Percentiles rank a stretch among this genome's conserved stretches.
Conservation (phyloP, 345 rosid genomes). For the Eucalyptus cloeziana region DNA sequence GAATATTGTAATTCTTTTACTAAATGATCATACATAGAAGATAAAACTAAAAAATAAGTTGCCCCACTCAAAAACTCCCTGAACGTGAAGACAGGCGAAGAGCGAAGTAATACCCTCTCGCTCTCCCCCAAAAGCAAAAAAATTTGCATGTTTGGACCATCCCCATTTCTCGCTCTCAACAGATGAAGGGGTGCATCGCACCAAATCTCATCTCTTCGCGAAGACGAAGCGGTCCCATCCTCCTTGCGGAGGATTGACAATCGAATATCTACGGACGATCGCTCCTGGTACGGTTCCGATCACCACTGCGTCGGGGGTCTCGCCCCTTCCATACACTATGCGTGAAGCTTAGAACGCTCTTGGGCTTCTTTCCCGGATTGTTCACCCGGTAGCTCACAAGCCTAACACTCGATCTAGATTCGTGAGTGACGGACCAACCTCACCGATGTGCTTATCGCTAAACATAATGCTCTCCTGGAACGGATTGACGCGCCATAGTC, state of each 20-base stretch:
- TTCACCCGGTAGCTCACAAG: not conserved
- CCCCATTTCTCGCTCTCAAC: not conserved
- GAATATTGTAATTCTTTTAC: not conserved
- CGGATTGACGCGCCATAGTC: not conserved
- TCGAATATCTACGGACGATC: not conserved
- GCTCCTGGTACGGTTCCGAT: not conserved
- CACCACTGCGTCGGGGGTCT: not conserved
- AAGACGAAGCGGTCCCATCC: not conserved
- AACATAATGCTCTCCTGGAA: not conserved
- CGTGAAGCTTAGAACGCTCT: not conserved
- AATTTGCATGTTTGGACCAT: not conserved
- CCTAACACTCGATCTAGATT: accelerated
- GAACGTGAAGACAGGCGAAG: not conserved
- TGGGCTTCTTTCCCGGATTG: not conserved
- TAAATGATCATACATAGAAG: not conserved
- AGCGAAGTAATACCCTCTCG: not conserved
- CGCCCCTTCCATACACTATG: not conserved
- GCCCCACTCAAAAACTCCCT: too few species aligned
- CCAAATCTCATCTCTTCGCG: not conserved
- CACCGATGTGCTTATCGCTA: not conserved
- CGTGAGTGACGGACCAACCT: not conserved
- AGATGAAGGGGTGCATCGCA: not conserved
- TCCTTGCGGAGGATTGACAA: not conserved
- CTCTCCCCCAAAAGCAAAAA: not conserved
- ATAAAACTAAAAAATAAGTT: too few species aligned